Base-by-base conservation (phyloP, 345 rosid species). In the Punica granatum region DNA sequence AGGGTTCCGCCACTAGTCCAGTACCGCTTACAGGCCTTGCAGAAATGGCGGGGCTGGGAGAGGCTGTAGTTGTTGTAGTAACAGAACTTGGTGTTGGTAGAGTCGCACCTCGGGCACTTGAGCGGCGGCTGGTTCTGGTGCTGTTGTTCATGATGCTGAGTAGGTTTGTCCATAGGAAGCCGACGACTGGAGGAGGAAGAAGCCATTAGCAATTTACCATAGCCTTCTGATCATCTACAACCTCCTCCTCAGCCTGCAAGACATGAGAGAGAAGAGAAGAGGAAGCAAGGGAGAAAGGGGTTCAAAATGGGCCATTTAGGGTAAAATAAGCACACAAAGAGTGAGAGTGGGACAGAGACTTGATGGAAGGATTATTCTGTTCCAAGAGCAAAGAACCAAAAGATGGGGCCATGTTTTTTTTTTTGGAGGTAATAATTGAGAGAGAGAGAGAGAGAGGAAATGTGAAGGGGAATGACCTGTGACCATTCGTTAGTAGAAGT, bases 1-100 rank as follows among this genome's bases (percentile, higher is more conserved):
- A 87, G 73, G 75, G 86, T 87, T 62, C 92, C 92, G 1, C 92
- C 89, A 10, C 81, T 86, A 31, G 92, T 87, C 92, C 92, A 87
- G 48, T 87, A 85, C 64, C 92, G 73, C 74, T 85, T 73, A 67
- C 92, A 87, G 4, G 79, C 65, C 84, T 87, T 87, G 80, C 92
- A 87, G 72, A 85, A 87, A 71, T 81, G 83, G 16, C 92, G 81
- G 51, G 92, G 92, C 83, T 87, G 92, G 32, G 88, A 74, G 36
- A 85, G 79, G 37, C 88, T 87, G 79, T 85, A 85, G 60, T 87
- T 87, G 80, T 85, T 87, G 82, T 83, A 87, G 67, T 87, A 85
- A 78, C 92, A 87, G 68, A 87, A 87, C 72, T 87, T 87, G 25
- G 92, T 85, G 69, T 87, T 80, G 25, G 76, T 18, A 6, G 92